These are phyloP conservation scores for Diaporthe sp. DNA, from an alignment of 2,329 filamentous ascomycete genomes.

Conservation along the genomic window DNA sequence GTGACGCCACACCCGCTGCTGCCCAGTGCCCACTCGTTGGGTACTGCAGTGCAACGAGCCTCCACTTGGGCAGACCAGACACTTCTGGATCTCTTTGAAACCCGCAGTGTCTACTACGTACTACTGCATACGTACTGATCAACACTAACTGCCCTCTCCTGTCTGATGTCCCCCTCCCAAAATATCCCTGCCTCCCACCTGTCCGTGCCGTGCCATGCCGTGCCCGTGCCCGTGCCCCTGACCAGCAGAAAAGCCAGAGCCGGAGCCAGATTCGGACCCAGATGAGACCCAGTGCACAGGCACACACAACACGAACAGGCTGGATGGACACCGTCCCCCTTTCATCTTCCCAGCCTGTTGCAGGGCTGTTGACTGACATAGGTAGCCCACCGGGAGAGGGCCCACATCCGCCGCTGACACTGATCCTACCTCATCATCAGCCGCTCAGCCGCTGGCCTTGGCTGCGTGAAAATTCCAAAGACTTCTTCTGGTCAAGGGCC, in stretches of 20 bases:
- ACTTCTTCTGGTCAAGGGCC: too few species aligned
- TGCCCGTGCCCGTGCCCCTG: slow-evolving; percentile 8
- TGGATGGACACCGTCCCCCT: not conserved
- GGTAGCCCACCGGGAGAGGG: not conserved
- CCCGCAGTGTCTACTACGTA: not conserved
- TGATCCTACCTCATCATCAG: slow-evolving; percentile 1
- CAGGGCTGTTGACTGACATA: not conserved
- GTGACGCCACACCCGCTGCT: slow-evolving; percentile 6
- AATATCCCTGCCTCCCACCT: slow-evolving; percentile 4
- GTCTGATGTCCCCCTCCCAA: not conserved
- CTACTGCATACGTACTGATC: not conserved
- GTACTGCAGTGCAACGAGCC: not conserved
- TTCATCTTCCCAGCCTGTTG: not conserved
- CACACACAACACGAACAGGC: not conserved
- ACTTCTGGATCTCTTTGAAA: slow-evolving; percentile 1
- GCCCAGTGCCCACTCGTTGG: not conserved
- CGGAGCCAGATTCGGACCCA: not conserved
- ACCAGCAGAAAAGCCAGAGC: not conserved
- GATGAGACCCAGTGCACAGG: not conserved
- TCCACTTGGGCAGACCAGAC: slow-evolving; percentile 11
- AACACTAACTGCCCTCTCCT: not conserved
- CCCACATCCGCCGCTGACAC: slow-evolving; percentile 18
- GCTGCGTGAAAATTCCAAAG: not conserved
- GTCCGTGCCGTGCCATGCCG: not conserved
- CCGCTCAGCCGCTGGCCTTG: not conserved